These are phyloP conservation scores for Naganishia friedmannii DNA, from an alignment of 768 basidiomycete genomes.

Conservation along the genomic window DNA sequence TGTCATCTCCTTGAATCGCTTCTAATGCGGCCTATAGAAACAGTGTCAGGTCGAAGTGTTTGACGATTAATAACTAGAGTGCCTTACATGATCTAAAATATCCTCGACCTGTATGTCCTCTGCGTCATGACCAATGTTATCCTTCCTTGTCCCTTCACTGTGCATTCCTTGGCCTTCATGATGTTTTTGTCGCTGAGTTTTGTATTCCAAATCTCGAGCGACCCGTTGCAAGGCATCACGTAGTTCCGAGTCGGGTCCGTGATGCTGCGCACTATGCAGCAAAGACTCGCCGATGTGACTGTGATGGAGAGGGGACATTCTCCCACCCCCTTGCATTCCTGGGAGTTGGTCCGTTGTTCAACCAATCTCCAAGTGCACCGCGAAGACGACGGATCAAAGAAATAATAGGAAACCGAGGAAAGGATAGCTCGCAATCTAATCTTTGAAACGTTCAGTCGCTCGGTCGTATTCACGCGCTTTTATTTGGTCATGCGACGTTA, in stretches of 20 bases:
- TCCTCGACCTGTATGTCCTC: conserved; percentile 15
- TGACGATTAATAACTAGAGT: no score
- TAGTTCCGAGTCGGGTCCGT: conserved; percentile 19
- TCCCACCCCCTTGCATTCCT: neutral
- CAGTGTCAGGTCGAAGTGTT: neutral
- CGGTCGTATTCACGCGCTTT: no score
- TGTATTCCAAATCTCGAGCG: conserved; percentile 11
- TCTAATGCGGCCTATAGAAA: conserved; percentile 12
- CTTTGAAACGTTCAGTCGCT: neutral
- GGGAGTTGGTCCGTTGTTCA: neutral
- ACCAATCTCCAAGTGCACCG: conserved; percentile 2
- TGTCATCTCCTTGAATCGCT: neutral
- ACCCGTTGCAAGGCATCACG: conserved; percentile 8
- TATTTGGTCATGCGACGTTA: no score
- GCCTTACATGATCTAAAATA: conserved; percentile 16
- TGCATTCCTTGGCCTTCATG: neutral
- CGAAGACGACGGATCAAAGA: neutral
- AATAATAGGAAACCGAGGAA: conserved; percentile 24
- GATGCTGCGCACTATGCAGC: neutral
- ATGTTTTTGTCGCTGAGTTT: neutral
- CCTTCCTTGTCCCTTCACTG: neutral
- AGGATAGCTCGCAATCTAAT: neutral
- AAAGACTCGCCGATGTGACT: neutral
- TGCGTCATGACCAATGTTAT: neutral
- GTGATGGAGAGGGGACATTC: conserved; percentile 15